A percentile compares a stretch with the other conserved stretches of the same genome.
Conservation (phyloP, 441 rosid genomes). For the Melastoma candidum region DNA sequence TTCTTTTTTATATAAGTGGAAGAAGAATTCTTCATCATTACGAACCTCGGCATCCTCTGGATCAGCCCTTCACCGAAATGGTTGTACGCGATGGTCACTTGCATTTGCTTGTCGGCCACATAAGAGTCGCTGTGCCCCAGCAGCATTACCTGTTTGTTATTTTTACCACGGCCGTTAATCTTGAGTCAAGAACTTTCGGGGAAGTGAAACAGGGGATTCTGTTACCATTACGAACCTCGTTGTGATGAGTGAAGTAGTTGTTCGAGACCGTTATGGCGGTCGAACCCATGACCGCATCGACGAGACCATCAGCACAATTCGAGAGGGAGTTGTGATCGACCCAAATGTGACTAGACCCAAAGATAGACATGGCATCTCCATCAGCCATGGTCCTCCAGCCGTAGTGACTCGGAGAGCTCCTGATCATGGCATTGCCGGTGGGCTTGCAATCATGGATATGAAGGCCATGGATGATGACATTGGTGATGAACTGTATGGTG, state of each 20-base stretch:
- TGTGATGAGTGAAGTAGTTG: conserved; percentile 87
- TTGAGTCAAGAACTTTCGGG: no score
- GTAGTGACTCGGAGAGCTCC: conserved; percentile 73
- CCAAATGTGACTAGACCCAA: conserved; percentile 90
- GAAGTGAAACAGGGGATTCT: no score
- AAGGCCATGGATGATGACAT: conserved; percentile 80
- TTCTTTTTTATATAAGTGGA: no score
- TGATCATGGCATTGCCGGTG: conserved; percentile 82
- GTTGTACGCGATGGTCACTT: conserved; percentile 91
- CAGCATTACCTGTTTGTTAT: conserved; percentile 47
- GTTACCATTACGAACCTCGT: conserved; percentile 42
- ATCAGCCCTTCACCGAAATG: conserved; percentile 95
- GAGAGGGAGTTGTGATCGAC: conserved; percentile 88
- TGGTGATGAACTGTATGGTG: conserved; percentile 74
- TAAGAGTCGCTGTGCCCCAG: conserved; percentile 91
- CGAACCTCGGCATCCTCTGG: conserved; percentile 96
- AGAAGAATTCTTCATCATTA: no score
- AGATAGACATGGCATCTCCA: conserved; percentile 88
- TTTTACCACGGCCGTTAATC: neutral
- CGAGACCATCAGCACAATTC: conserved; percentile 88
- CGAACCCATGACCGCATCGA: conserved; percentile 94
- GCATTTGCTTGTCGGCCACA: conserved; percentile 76
- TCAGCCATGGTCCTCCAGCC: conserved; percentile 97
- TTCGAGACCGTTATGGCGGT: conserved; percentile 87
- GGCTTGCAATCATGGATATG: conserved; percentile 87